Evolutionary conservation across 768 basidiomycete species (phyloP).

Genomic region (Podaxis rugospora): DNA sequence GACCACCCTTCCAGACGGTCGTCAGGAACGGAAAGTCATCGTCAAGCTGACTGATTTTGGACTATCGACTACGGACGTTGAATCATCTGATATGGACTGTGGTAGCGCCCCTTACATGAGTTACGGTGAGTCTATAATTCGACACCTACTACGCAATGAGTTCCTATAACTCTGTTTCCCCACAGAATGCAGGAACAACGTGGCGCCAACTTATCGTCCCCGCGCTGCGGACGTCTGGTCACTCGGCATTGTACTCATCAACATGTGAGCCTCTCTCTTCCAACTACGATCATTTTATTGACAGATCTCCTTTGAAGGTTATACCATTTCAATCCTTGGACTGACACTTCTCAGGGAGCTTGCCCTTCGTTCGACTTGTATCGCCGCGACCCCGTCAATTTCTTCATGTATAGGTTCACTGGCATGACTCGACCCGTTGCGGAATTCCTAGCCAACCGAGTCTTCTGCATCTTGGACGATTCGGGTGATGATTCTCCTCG

Average conservation of each 20-base stretch:
- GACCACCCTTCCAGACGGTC: constrained; percentile 46
- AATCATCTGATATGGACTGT: constrained; percentile 96
- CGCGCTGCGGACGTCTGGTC: constrained; percentile 99
- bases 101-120: constrained; percentile 99
- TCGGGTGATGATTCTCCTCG: constrained; percentile 61
- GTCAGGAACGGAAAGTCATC: constrained; percentile 78
- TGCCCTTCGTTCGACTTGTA: constrained; percentile 81
- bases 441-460: constrained; percentile 75
- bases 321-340: constrained; percentile 99
- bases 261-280: constrained; percentile 60
- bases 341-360: constrained; percentile 80
- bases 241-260: constrained; percentile 96
- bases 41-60: constrained; percentile 99
- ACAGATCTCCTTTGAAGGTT: constrained; percentile 47
- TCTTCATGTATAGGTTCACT: constrained; percentile 86
- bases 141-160: neutral
- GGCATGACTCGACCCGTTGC: constrained; percentile 88
- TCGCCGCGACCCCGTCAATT: constrained; percentile 72
- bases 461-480: constrained; percentile 78
- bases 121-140: constrained; percentile 60
- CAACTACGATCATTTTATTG: constrained; percentile 5
- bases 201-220: constrained; percentile 90
- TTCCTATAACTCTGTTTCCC: constrained; percentile 14
- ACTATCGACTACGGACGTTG: constrained; percentile 81
- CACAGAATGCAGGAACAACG: constrained; percentile 95